phyloP scores from a whole-genome alignment of 1,284 basidiomycete genomes.

The Rhodotorula mucilaginosa region DNA sequence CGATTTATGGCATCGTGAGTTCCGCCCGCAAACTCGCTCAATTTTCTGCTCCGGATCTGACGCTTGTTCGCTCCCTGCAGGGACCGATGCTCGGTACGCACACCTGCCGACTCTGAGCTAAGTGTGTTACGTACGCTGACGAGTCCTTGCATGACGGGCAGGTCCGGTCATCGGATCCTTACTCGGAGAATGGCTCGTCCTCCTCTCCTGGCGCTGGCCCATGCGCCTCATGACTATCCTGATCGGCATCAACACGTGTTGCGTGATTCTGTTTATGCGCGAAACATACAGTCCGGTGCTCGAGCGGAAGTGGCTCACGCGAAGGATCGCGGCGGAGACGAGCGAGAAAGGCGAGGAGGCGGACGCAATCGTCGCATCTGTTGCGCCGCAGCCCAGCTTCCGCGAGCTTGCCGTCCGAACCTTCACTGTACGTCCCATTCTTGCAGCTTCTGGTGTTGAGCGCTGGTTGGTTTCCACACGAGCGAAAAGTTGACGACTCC shows the following conservation, averaged over 20 bases:
- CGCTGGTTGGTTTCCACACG: no score
- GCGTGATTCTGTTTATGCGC: slow-evolving; percentile 44
- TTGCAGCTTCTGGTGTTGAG: no score
- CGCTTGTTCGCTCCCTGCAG: neutral
- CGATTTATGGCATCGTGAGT: slow-evolving; percentile 46
- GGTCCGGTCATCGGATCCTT: slow-evolving; percentile 48
- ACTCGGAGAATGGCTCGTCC: slow-evolving; percentile 49
- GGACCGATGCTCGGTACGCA: slow-evolving; percentile 12
- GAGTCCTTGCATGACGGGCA: neutral
- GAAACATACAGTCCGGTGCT: slow-evolving; percentile 51
- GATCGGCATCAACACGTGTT: slow-evolving; percentile 44
- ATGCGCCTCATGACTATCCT: slow-evolving; percentile 49
- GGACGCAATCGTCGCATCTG: neutral
- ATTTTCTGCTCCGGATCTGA: no score
- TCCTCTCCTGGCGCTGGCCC: slow-evolving; percentile 46
- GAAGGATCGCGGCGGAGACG: neutral
- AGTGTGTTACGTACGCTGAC: neutral
- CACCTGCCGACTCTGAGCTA: no score
- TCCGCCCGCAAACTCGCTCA: no score
- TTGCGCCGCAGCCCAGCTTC: neutral
- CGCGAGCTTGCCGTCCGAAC: slow-evolving; percentile 7
- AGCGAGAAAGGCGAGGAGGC: neutral
- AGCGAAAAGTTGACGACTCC: slow-evolving; percentile 11
- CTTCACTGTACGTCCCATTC: neutral
- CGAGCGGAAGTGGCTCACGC: neutral